Evolutionary conservation across 2,329 filamentous ascomycete genomes (phyloP).

Genomic region (Neoarthrinium moseri): DNA sequence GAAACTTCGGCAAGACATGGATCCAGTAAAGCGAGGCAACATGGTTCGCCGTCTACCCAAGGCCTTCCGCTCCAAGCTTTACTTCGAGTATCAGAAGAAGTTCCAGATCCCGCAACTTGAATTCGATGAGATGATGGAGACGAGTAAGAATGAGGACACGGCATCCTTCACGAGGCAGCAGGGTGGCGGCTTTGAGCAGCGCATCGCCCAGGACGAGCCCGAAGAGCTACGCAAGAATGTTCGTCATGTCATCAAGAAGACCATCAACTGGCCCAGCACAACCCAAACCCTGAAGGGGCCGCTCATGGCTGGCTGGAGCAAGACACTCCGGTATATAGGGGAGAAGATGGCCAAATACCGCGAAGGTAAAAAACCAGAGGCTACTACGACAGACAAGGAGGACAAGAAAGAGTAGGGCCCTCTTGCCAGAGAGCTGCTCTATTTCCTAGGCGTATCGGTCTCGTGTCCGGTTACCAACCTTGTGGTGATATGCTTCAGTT

Average conservation of each 20-base stretch:
- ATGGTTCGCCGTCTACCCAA: slow-evolving; percentile 92
- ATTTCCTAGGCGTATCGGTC: no score
- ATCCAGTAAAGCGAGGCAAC: slow-evolving; percentile 84
- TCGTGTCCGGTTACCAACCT: no score
- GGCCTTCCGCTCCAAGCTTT: slow-evolving; percentile 82
- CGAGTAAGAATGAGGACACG: slow-evolving; percentile 69
- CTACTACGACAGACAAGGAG: slow-evolving; percentile 3
- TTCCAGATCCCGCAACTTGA: slow-evolving; percentile 81
- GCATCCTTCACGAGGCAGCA: slow-evolving; percentile 69
- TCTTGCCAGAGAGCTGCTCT: no score
- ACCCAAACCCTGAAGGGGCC: slow-evolving; percentile 83
- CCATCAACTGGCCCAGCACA: slow-evolving; percentile 89
- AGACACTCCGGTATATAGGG: slow-evolving; percentile 71
- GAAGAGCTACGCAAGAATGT: slow-evolving; percentile 70
- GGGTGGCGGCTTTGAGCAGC: slow-evolving; percentile 81
- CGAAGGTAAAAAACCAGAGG: slow-evolving; percentile 36
- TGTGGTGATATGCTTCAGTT: no score
- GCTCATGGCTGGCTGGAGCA: slow-evolving; percentile 71
- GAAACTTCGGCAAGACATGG: slow-evolving; percentile 83
- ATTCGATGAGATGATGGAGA: slow-evolving; percentile 81
- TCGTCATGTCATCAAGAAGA: slow-evolving; percentile 76
- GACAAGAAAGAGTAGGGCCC: slow-evolving; percentile 7
- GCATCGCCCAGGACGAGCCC: slow-evolving; percentile 71
- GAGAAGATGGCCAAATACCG: slow-evolving; percentile 76
- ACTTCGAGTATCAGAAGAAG: slow-evolving; percentile 92